phyloP scores from a whole-genome alignment of 345 rosid species.

The Streptanthus diversifolius region DNA sequence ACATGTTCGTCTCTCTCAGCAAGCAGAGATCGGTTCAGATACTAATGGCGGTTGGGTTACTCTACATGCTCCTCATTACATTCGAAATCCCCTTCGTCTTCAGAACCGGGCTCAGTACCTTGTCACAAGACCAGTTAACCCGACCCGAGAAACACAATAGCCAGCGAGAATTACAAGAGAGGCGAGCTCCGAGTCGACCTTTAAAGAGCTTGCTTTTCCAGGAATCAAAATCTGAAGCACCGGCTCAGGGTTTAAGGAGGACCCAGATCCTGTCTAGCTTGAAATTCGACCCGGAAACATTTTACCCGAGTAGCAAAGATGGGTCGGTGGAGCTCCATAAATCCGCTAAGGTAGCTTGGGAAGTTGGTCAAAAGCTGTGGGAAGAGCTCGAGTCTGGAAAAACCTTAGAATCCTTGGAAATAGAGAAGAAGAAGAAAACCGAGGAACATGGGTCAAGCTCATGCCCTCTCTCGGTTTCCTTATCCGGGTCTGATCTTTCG shows the following conservation, averaged over 20 bases:
- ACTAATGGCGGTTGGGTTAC: conserved; percentile 45
- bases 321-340: conserved; percentile 59
- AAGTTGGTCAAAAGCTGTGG: conserved; percentile 66
- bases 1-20: conserved; percentile 38
- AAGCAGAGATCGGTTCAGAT: conserved; percentile 65
- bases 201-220: conserved; percentile 38
- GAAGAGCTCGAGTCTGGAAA: conserved; percentile 50
- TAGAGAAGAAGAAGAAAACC: conserved; percentile 29
- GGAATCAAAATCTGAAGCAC: conserved; percentile 33
- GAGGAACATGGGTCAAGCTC: conserved; percentile 31
- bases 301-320: conserved; percentile 39
- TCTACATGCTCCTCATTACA: conserved; percentile 56
- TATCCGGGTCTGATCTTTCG: conserved; percentile 55
- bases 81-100: conserved; percentile 68
- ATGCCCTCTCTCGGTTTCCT: conserved; percentile 53
- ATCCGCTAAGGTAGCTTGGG: conserved; percentile 63
- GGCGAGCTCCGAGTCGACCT: conserved; percentile 60
- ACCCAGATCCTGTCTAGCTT: conserved; percentile 45
- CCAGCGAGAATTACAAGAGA: conserved; percentile 45
- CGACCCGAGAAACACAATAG: conserved; percentile 46
- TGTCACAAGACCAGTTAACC: conserved; percentile 48
- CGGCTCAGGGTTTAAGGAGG: conserved; percentile 9
- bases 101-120: conserved; percentile 37
- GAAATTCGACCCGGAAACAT: conserved; percentile 47
- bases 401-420: background rate